These are phyloP conservation scores for Blastobotrys robertii DNA, from an alignment of 805 yeast species.

Conservation along the genomic window DNA sequence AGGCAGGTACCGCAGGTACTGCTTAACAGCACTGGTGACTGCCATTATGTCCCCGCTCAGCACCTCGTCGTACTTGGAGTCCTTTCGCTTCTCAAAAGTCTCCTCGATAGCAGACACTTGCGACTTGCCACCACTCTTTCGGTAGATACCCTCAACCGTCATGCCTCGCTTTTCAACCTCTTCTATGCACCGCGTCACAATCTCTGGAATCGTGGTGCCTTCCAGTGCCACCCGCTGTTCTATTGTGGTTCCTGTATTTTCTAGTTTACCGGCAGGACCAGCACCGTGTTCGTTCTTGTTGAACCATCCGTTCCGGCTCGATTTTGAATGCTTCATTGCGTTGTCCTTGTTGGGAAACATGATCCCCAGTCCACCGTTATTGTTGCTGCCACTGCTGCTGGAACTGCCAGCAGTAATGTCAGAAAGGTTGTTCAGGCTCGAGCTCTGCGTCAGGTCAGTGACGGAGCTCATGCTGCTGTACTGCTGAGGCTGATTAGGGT, in stretches of 20 bases:
- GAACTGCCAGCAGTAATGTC: too few species aligned
- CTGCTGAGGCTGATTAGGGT: not conserved
- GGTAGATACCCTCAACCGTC: constrained; percentile 75
- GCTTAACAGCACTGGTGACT: constrained; percentile 74
- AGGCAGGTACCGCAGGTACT: constrained; percentile 76
- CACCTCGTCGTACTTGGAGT: constrained; percentile 27
- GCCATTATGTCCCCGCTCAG: constrained; percentile 70
- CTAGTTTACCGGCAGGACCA: not conserved
- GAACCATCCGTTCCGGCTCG: constrained; percentile 16
- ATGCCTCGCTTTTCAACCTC: constrained; percentile 76
- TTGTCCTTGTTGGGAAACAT: constrained; percentile 10
- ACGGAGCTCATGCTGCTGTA: constrained; percentile 2
- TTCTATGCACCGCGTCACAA: constrained; percentile 58
- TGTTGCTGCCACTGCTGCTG: not conserved
- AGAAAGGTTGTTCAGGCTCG: not conserved
- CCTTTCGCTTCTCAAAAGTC: constrained; percentile 27
- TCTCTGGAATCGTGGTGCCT: constrained; percentile 52
- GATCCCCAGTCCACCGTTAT: constrained; percentile 14
- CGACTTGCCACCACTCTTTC: constrained; percentile 77
- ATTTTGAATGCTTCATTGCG: constrained; percentile 1
- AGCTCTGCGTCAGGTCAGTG: constrained; percentile 3
- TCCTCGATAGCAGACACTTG: constrained; percentile 43
- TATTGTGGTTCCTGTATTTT: constrained; percentile 43
- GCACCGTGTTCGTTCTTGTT: constrained; percentile 1
- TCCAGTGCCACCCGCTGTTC: constrained; percentile 58